Base-by-base conservation (phyloP, 441 rosid species). In the Bocquillonia castaneifolia region DNA sequence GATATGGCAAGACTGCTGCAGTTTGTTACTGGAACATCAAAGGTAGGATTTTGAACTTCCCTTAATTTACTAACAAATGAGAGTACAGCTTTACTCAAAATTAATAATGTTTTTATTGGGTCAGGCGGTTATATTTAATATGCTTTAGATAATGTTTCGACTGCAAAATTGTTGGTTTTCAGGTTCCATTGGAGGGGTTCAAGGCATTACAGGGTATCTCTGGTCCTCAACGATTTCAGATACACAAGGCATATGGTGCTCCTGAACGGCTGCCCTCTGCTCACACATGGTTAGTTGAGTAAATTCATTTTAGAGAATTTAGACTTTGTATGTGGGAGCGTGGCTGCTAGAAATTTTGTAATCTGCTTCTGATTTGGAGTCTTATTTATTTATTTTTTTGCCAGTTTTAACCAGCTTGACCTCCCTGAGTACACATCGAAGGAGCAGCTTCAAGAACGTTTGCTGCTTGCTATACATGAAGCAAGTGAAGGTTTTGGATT, bases 211-310 rank as follows among this genome's bases (percentile, higher is more conserved):
- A 91, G 79, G 98, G 98, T 56, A 93, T 93, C 69, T 93, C 98
- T 50, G 97, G 98, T 15, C 77, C 93, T 3, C 98, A 93, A 68
- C 91, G 88, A 82, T 93, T 93, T 68, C 98, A 93, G 80, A 93
- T 93, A 80, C 98, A 93, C 91, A 93, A 88, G 77, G 98, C 98
- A 23, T 93, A 93, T 69, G 98, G 98, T 73, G 88, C 94, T 72
- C 72, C 84, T 17, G 90, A 85, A 77, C 97, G 86, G 72, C 81
- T 93, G 77, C 97, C 98, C 39, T 93, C 98, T 15, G 98, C 98
- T 48, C 98, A 93, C 76, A 93, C 98, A 53, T 93, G 98, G 98
- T 93, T 78, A 64, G 45, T 3, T 26, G 5, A 5, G 6, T 15
- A 4, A 14, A 12, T 52, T n/a, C n/a, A n/a, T n/a, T n/a, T n/a